Conservation (phyloP, 331 rosid genomes). For the Quercus tomentella region DNA sequence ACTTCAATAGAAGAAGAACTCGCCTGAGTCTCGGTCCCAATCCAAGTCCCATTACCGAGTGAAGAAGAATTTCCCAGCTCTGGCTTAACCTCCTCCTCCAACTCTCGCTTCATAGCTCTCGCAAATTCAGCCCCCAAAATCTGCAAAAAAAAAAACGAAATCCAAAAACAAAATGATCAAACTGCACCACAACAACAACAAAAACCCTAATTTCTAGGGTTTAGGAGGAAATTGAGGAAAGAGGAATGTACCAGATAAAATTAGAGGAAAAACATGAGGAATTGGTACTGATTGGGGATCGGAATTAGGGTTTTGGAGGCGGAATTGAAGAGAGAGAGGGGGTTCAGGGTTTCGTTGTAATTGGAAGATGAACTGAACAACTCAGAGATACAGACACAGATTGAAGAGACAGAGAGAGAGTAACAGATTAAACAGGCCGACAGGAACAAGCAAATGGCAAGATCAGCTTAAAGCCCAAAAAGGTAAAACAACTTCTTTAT, state of each 20-base stretch:
- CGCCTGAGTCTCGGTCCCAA: constrained; percentile 21
- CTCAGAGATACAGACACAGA: constrained; percentile 12
- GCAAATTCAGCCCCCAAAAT: constrained; percentile 20
- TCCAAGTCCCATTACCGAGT: constrained; percentile 15
- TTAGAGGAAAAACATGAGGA: constrained; percentile 31
- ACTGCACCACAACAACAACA: not conserved
- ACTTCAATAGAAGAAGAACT: constrained; percentile 13
- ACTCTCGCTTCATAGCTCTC: constrained; percentile 42
- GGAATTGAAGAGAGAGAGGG: not conserved
- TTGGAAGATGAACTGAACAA: constrained; percentile 5
- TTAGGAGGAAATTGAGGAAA: constrained; percentile 7
- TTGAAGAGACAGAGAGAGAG: not conserved
- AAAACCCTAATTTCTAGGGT: constrained; percentile 20
- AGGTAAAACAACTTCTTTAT: too few species aligned
- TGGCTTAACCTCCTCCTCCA: constrained; percentile 34
- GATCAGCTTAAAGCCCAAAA: too few species aligned
- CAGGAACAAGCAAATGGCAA: too few species aligned
- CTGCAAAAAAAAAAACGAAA: constrained; percentile 3
- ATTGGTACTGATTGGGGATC: constrained; percentile 22
- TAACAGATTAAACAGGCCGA: too few species aligned
- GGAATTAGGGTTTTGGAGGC: constrained; percentile 31
- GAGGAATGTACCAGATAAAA: constrained; percentile 25
- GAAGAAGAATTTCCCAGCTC: constrained; percentile 18
- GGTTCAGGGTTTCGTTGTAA: not conserved
- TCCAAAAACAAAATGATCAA: not conserved